Conservation (phyloP, 2,329 filamentous ascomycete species). For the Echinosphaeria canescens region DNA sequence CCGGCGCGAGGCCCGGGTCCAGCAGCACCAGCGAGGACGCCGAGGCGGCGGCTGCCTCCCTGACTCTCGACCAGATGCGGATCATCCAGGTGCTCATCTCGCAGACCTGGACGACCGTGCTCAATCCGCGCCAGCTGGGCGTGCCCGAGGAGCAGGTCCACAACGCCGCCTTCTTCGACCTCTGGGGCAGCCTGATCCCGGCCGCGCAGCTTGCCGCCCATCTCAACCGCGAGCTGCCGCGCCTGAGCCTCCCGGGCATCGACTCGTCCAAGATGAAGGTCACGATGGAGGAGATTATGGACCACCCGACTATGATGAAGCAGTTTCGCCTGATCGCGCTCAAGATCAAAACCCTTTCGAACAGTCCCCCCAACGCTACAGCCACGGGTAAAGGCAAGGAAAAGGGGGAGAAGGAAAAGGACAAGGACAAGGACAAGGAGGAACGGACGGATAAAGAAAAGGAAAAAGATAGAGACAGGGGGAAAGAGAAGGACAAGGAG, state of each 20-base stretch:
- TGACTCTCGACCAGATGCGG: conserved; percentile 17
- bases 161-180: conserved; percentile 24
- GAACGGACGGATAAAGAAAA: too few species aligned
- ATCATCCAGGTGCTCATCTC: conserved; percentile 18
- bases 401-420: conserved; percentile 5
- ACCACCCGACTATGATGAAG: conserved; percentile 23
- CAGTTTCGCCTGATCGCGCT: conserved; percentile 21
- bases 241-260: conserved; percentile 13
- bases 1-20: conserved; percentile 4
- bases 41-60: conserved; percentile 3
- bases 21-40: conserved; percentile 6
- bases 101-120: conserved; percentile 19
- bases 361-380: not conserved
- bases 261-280: conserved; percentile 15
- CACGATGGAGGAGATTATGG: conserved; percentile 24
- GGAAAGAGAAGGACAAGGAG: too few species aligned
- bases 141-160: conserved; percentile 18
- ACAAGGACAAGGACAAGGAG: conserved; percentile 3
- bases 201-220: conserved; percentile 21
- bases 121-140: conserved; percentile 15
- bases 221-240: conserved; percentile 18
- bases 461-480: too few species aligned
- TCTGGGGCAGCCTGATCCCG: conserved; percentile 25
- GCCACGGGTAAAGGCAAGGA: not conserved
- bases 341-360: conserved; percentile 5